These are phyloP conservation scores for Cyclospora cayetanensis DNA, from an alignment of 169 alveolate genomes.

Conservation along the genomic window DNA sequence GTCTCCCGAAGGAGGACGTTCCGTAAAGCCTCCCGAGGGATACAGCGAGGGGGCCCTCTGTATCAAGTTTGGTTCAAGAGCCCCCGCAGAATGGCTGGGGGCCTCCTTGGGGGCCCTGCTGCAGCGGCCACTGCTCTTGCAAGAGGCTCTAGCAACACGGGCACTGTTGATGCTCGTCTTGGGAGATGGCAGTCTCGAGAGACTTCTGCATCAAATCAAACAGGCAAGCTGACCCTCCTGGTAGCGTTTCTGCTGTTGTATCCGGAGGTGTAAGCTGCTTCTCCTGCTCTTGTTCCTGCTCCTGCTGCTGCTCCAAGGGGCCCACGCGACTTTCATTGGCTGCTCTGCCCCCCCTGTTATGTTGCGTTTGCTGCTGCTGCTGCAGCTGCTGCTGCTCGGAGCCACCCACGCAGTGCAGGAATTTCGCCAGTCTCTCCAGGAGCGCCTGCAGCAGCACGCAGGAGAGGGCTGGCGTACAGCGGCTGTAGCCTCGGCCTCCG, in stretches of 20 bases:
- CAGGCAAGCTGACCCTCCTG: neutral
- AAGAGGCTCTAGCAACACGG: neutral
- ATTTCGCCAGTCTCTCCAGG: too few relatives aligned
- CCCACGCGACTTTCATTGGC: too few relatives aligned
- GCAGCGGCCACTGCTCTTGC: neutral
- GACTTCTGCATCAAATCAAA: neutral
- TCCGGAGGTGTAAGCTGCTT: neutral
- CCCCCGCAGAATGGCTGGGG: neutral
- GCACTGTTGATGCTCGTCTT: neutral
- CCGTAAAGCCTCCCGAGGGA: too few relatives aligned
- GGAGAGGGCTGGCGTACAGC: too few relatives aligned
- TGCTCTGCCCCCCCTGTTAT: neutral
- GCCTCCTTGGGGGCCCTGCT: neutral
- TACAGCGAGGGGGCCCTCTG: too few relatives aligned
- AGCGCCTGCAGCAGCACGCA: neutral
- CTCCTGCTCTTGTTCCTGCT: too few relatives aligned
- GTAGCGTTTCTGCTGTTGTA: neutral
- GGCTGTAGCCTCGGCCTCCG: too few relatives aligned
- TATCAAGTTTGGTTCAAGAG: too few relatives aligned
- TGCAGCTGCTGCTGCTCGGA: slow-evolving; percentile 1
- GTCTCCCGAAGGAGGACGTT: too few relatives aligned
- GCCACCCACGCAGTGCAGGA: neutral
- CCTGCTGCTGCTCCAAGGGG: neutral
- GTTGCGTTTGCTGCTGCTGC: neutral
- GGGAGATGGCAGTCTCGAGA: neutral